Evolutionary conservation across 768 basidiomycete species (phyloP), one percentile per base, ranked within the genome.

Genomic region (Amanita brunnescens): DNA sequence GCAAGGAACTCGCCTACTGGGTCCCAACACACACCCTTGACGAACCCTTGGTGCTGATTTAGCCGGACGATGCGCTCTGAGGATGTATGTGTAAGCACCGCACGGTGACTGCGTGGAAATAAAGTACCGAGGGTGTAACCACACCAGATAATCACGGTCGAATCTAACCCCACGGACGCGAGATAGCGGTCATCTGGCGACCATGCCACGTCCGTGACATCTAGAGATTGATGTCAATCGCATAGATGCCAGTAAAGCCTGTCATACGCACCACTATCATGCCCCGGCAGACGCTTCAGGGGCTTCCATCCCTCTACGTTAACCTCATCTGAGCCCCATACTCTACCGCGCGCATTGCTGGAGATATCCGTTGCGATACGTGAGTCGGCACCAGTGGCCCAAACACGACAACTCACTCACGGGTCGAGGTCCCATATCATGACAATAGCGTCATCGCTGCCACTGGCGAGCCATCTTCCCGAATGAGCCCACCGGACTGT

Each of bases 11-110:
- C 89, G 41, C 96, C 96, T 2, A 94, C 95, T 3, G 96, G 96
- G 69, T 99, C 96, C 84, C 95, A 99, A 62, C 91, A 94, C 45
- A 99, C 91, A 53, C 96, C 96, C 68, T 99, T 98, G 59, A 99
- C 94, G 65, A 97, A 97, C 2, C 93, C 95, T 60, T 91, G 84
- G 62, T 98, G 96, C 52, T 81, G 81, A 53, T 90, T 88, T 5
- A 99, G 77, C 64, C 85, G 90, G 34, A 79, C 75, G 51, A 97
- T 64, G 10, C 87, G 84, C 58, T 94, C 94, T 96, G 61, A 5
- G 39, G n/a, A n/a, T n/a, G n/a, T 23, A 52, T 37, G 23, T 35
- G 39, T 39, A 18, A 35, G 30, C 37, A 41, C 18, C 12, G 26
- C 9, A 9, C 26, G 26, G 53, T 12, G 38, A 41, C 37, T 29